A percentile compares a stretch with the other conserved stretches of the same genome.
Evolutionary conservation across 176 grass and related monocot species (phyloP).

Genomic region (Aechmea fasciata): DNA sequence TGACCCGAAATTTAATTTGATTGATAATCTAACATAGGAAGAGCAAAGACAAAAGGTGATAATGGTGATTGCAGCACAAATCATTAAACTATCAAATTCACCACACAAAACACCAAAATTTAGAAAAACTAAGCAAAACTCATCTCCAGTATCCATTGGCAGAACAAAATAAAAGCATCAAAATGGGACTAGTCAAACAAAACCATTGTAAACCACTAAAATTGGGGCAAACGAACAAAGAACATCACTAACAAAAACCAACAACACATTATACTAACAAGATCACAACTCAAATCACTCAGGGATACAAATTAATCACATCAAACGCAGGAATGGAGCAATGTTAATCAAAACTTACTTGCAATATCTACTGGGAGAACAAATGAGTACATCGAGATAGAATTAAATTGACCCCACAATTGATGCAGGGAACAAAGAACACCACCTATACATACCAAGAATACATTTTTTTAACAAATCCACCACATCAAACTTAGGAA

Average conservation of each 20-base stretch:
- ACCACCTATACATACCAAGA: too few species aligned
- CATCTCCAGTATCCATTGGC: not conserved
- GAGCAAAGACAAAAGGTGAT: too few species aligned
- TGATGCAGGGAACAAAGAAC: too few species aligned
- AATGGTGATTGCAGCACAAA: not conserved
- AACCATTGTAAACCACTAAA: not conserved
- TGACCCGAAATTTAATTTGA: too few species aligned
- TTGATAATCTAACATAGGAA: too few species aligned
- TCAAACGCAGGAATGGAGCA: not conserved
- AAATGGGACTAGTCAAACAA: not conserved
- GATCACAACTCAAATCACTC: not conserved
- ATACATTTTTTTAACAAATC: not conserved
- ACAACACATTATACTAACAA: not conserved
- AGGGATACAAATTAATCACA: not conserved
- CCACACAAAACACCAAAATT: not conserved
- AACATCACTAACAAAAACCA: too few species aligned
- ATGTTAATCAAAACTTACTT: not conserved
- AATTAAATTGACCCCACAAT: not conserved
- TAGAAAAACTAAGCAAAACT: not conserved
- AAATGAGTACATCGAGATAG: constrained; percentile 2
- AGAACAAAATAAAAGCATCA: constrained; percentile 5
- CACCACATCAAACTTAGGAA: not conserved
- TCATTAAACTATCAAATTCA: not conserved
- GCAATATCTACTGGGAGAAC: not conserved
- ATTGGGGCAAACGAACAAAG: not conserved